Base-by-base conservation (phyloP, 768 basidiomycete species). In the Termitomyces titanicus region DNA sequence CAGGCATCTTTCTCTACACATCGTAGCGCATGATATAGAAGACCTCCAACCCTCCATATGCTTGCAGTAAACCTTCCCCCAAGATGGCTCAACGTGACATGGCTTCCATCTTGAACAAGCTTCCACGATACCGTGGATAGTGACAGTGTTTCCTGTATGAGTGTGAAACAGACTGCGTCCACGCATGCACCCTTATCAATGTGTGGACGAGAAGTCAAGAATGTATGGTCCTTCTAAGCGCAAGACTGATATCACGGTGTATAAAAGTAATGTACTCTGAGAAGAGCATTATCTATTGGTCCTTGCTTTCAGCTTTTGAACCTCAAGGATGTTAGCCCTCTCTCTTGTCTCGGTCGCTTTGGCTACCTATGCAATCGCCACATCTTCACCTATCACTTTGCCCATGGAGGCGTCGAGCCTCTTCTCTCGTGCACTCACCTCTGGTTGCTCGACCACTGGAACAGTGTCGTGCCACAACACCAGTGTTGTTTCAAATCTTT, bases 401-500 rank as follows among this genome's bases (percentile, higher is more conserved):
- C 20, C 37, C 1, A 12, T 43, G 24, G 54, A 48, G 2, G 37
- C 33, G 2, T 48, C 42, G 13, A 56, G 55, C 37, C 51, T 71
- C 31, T 67, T 73, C n/a, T 51, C 60, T 18, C 62, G 69, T 12
- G 42, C 57, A 17, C 38, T 61, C 31, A 55, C 54, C 43, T 82
- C 85, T 1, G 74, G 81, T n/a, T 88, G 86, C 61, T 73, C 80
- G 1, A 73, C 77, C 0, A 70, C 71, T 39, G 78, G 80, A 2
- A 62, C 72, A 3, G 63, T 68, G 20, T 88, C 86, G 27, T 88
- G 87, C 68, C 75, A 78, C 47, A 81, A 79, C 57, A 73, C 76
- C 1, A 69, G 80, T 0, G 52, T 67, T 0, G 73, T 78, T 44
- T 68, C 74, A 2, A 66, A 81, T 53, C 64, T 74, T 11, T 89